Conservation (phyloP, 2,329 filamentous ascomycete genomes). For the Ophiobolus disseminans region DNA sequence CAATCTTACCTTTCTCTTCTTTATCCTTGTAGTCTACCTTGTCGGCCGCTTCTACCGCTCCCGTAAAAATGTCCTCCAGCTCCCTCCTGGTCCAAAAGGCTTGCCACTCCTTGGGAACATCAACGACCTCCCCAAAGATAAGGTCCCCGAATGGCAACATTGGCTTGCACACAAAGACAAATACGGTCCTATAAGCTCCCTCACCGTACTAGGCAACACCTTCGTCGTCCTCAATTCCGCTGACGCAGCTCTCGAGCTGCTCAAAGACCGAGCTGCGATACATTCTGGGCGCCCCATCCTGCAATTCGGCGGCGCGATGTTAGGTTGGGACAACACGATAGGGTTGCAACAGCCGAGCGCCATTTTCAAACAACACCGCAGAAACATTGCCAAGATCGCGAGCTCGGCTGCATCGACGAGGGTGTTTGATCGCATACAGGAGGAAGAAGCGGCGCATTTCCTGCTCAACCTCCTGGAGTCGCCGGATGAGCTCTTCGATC, state of each 20-base stretch:
- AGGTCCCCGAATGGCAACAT: conserved; percentile 50
- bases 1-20: too few relatives aligned
- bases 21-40: conserved; percentile 6
- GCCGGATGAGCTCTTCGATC: conserved; percentile 29
- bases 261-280: conserved; percentile 25
- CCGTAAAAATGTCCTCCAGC: conserved; percentile 20
- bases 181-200: conserved; percentile 40
- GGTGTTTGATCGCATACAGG: conserved; percentile 33
- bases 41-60: conserved; percentile 9
- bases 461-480: conserved; percentile 28
- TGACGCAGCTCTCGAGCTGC: conserved; percentile 29
- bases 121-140: conserved; percentile 54
- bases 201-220: conserved; percentile 37
- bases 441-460: conserved; percentile 36
- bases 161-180: conserved; percentile 54
- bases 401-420: conserved; percentile 24
- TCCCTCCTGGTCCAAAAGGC: conserved; percentile 60
- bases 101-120: conserved; percentile 60
- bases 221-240: conserved; percentile 38
- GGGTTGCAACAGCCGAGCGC: conserved; percentile 26
- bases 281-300: conserved; percentile 30
- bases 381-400: conserved; percentile 35
- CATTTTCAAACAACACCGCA: conserved; percentile 30
- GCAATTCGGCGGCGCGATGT: conserved; percentile 32
- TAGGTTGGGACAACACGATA: conserved; percentile 32